Evolutionary conservation across 2,329 filamentous ascomycete genomes (phyloP), one percentile per base, ranked within the genome.

Genomic region (Plenodomus tracheiphilus): DNA sequence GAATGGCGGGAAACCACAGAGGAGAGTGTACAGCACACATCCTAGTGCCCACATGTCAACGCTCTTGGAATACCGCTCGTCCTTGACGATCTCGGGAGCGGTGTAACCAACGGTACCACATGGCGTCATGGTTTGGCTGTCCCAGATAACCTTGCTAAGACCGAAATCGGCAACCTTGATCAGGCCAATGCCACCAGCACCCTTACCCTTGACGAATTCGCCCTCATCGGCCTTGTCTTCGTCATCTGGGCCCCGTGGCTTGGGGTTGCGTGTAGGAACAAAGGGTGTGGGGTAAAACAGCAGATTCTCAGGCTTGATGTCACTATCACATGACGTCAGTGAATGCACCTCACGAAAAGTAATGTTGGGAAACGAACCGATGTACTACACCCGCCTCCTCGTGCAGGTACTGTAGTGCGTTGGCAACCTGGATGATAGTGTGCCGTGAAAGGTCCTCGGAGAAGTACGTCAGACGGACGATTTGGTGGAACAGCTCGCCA

Each of bases 11-110:
- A 99, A 99, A 13, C 94, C 94, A 64, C 94, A 99, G 15, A 99
- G 87, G 1, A 99, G 79, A 1, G 94, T 99, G 77, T 99, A 99
- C 4, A 99, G 80, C 10, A 99, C 94, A 70, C 94, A 99, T 13
- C 94, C 94, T 25, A 99, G 76, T 3, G 94, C 94, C 94, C 94
- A 99, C 94, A 99, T 99, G 68, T 99, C 94, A 39, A 99, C 94
- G 43, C 91, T 95, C 79, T 97, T 99, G 32, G 93, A 97, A 74
- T 99, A 99, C 18, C 92, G 85, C 75, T 99, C 94, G 74, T 99
- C 94, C 76, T 97, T 97, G 71, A 99, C 94, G 55, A 99, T 99
- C 70, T 99, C 94, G 7, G 94, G 94, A 3, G 94, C 94, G 3
- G 94, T 97, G 75, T 99, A 99, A 37, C 94, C 94, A 48, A 97